A percentile compares a stretch with the other conserved stretches of the same genome.
phyloP scores from a whole-genome alignment of 805 yeast species.

The Starmerella roubikii region DNA sequence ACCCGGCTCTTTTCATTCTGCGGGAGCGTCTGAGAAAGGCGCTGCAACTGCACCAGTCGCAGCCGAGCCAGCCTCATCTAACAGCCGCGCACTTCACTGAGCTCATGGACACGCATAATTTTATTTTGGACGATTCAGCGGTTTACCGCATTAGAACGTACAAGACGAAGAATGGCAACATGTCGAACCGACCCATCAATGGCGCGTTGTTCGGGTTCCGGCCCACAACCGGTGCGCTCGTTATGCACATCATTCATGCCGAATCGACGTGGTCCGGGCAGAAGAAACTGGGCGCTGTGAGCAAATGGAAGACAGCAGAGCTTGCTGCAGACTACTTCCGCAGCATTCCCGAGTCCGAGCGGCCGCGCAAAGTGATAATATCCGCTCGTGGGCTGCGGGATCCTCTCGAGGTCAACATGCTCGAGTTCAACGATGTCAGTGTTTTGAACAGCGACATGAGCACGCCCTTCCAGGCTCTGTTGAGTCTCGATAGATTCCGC shows the following conservation, averaged over 20 bases:
- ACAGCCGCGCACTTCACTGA: conserved; percentile 85
- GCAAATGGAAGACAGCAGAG: conserved; percentile 98
- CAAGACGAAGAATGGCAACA: conserved; percentile 81
- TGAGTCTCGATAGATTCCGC: conserved; percentile 66
- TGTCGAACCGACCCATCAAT: conserved; percentile 82
- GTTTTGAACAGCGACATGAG: conserved; percentile 81
- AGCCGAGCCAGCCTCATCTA: conserved; percentile 81
- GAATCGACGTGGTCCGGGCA: conserved; percentile 91
- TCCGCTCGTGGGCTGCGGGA: conserved; percentile 84
- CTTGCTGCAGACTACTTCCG: conserved; percentile 86
- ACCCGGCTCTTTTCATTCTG: conserved; percentile 81
- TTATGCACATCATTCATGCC: conserved; percentile 78
- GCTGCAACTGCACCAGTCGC: conserved; percentile 81
- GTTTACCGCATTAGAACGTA: conserved; percentile 89
- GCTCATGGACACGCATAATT: conserved; percentile 58
- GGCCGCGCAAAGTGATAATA: conserved; percentile 82
- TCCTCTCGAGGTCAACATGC: conserved; percentile 92
- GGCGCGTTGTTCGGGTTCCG: conserved; percentile 85
- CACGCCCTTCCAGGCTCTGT: conserved; percentile 76
- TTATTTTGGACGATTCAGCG: conserved; percentile 86
- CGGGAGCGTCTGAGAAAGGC: conserved; percentile 93
- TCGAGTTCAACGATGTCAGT: conserved; percentile 85
- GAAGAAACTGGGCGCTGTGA: conserved; percentile 77
- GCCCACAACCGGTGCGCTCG: conserved; percentile 82
- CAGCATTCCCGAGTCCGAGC: conserved; percentile 38